Evolutionary conservation across 2,329 filamentous ascomycete genomes (phyloP).

Genomic region (Pyrenochaeta sp.): DNA sequence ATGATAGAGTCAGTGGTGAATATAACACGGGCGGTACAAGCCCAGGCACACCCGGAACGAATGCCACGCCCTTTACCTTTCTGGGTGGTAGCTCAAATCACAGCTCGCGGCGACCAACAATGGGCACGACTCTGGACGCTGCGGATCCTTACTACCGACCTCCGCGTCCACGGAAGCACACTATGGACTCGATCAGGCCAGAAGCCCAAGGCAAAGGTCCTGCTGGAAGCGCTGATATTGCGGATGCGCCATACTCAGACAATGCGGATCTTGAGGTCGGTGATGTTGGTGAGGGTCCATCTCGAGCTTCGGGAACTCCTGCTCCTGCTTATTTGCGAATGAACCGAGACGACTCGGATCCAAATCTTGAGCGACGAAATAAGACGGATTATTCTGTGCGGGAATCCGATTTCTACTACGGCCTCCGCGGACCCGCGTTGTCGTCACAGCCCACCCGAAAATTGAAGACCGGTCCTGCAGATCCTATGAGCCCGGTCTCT

Average conservation of each 20-base stretch:
- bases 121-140: constrained; percentile 44
- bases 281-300: constrained; percentile 46
- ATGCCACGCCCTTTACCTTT: constrained; percentile 76
- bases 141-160: constrained; percentile 88
- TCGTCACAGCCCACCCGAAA: constrained; percentile 82
- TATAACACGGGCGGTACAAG: constrained; percentile 65
- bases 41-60: constrained; percentile 75
- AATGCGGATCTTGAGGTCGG: constrained; percentile 48
- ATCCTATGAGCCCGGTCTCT: constrained; percentile 90
- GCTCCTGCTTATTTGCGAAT: constrained; percentile 62
- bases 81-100: constrained; percentile 59
- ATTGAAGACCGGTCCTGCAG: constrained; percentile 90
- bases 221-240: constrained; percentile 57
- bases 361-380: constrained; percentile 63
- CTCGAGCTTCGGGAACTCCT: constrained; percentile 42
- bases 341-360: constrained; percentile 59
- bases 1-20: constrained; percentile 57
- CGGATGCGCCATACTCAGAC: constrained; percentile 56
- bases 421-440: constrained; percentile 85
- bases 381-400: constrained; percentile 89
- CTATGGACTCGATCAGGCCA: constrained; percentile 63
- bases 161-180: constrained; percentile 71
- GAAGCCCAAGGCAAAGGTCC: constrained; percentile 53
- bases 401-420: constrained; percentile 97
- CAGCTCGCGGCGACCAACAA: constrained; percentile 51